A percentile compares a stretch with the other conserved stretches of the same genome.
Conservation (phyloP, 2,329 filamentous ascomycete genomes). For the Fusarium bulbicola region DNA sequence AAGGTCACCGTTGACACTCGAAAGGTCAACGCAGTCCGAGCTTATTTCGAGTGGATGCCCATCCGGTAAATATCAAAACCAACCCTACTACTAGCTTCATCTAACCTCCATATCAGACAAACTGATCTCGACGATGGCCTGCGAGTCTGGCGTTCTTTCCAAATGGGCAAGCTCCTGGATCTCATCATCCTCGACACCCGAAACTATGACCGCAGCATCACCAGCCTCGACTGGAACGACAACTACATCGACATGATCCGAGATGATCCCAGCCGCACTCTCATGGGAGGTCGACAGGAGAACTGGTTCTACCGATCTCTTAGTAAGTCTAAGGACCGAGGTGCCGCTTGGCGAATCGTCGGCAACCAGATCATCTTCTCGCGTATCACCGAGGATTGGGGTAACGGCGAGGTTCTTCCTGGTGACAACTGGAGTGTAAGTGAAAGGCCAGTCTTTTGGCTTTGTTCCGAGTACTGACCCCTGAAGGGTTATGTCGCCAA, state of each 20-base stretch:
- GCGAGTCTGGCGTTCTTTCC: conserved; percentile 73
- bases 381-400: conserved; percentile 52
- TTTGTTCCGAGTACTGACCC: background rate
- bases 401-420: conserved; percentile 39
- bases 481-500: conserved; percentile 70
- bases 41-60: conserved; percentile 71
- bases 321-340: conserved; percentile 66
- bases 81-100: rapidly evolving
- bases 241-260: conserved; percentile 54
- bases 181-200: conserved; percentile 75
- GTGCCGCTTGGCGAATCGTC: conserved; percentile 75
- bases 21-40: conserved; percentile 77
- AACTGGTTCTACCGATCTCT: conserved; percentile 76
- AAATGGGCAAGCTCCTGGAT: conserved; percentile 72
- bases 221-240: conserved; percentile 47
- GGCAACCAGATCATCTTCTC: conserved; percentile 78
- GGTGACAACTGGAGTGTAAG: conserved; percentile 46
- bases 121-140: conserved; percentile 69
- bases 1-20: conserved; percentile 72
- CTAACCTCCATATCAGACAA: conserved; percentile 10
- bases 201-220: conserved; percentile 74
- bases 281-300: conserved; percentile 79
- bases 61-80: conserved; percentile 53
- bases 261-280: conserved; percentile 71
- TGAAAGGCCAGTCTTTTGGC: rapidly evolving